A percentile compares a stretch with the other conserved stretches of the same genome.
Evolutionary conservation across 2,329 filamentous ascomycete species (phyloP).

Genomic region (Clonostachys solani): DNA sequence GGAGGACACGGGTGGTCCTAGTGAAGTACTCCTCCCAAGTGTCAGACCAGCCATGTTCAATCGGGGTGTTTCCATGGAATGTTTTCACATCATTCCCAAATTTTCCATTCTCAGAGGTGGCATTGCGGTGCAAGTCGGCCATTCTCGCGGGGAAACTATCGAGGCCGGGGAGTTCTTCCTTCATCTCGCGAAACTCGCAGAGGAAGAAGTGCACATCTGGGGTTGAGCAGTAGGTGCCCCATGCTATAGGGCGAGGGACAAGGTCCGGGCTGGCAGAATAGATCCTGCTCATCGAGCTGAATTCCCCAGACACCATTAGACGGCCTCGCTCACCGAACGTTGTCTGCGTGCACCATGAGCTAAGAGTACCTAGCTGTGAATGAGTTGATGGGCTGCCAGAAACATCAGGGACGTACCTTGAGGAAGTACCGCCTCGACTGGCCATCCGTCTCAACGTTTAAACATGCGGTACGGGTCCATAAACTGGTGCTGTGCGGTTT

Average conservation of each 20-base stretch:
- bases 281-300: slow-evolving; percentile 1
- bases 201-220: slow-evolving; percentile 2
- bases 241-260: slow-evolving; percentile 1
- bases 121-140: background rate
- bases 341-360: background rate
- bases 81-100: slow-evolving; percentile 25
- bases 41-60: slow-evolving; percentile 19
- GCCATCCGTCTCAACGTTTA: background rate
- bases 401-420: background rate
- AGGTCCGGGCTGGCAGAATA: background rate
- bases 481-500: slow-evolving; percentile 2
- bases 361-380: background rate
- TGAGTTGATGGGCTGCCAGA: background rate
- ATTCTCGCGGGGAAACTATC: background rate
- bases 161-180: background rate
- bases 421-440: background rate
- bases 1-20: background rate
- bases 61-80: slow-evolving; percentile 17
- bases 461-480: slow-evolving; percentile 2
- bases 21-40: slow-evolving; percentile 27
- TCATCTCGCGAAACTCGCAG: slow-evolving; percentile 4
- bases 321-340: slow-evolving; percentile 1
- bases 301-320: slow-evolving; percentile 1
- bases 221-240: background rate
- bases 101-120: slow-evolving; percentile 18